phyloP scores from a whole-genome alignment of 805 yeast genomes.

The Ogataea angusta region DNA sequence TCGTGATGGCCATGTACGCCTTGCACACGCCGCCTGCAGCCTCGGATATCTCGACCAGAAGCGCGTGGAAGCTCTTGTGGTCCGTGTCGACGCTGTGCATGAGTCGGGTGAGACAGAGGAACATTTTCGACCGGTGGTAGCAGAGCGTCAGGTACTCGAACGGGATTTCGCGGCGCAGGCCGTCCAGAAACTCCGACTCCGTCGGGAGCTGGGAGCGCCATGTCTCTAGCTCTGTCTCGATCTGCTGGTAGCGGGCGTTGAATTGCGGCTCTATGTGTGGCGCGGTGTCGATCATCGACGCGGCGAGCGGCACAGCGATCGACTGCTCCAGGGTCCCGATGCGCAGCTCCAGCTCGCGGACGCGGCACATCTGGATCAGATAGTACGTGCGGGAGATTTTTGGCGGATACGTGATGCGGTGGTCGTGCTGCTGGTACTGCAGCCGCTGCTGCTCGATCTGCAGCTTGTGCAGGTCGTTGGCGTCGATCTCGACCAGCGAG shows the following conservation, averaged over 20 bases:
- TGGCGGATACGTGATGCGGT: slow-evolving; percentile 12
- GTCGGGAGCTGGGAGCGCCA: slow-evolving; percentile 13
- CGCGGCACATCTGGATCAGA: slow-evolving; percentile 14
- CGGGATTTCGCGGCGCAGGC: slow-evolving; percentile 12
- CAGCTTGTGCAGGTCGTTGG: slow-evolving; percentile 9
- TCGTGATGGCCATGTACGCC: slow-evolving; percentile 12
- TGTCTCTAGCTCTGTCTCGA: slow-evolving; percentile 9
- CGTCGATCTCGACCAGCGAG: slow-evolving; percentile 1
- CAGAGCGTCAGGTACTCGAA: slow-evolving; percentile 16
- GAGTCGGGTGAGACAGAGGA: slow-evolving; percentile 12
- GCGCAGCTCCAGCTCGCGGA: slow-evolving; percentile 14
- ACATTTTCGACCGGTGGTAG: slow-evolving; percentile 17
- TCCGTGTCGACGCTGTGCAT: slow-evolving; percentile 6
- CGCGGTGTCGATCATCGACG: background rate
- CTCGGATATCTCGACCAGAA: slow-evolving; percentile 11
- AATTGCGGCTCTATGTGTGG: slow-evolving; percentile 1
- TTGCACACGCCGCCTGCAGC: slow-evolving; percentile 21
- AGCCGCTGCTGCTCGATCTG: slow-evolving; percentile 14
- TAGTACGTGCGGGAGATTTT: slow-evolving; percentile 12
- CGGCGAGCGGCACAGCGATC: slow-evolving; percentile 9
- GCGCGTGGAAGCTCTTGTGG: slow-evolving; percentile 1
- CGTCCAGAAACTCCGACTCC: slow-evolving; percentile 11
- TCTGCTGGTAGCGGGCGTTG: slow-evolving; percentile 1
- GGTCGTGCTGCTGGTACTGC: slow-evolving; percentile 11
- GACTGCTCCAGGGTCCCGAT: slow-evolving; percentile 12